Base-by-base conservation (phyloP, 139 green algal species). In the Picochlorum sp. region DNA sequence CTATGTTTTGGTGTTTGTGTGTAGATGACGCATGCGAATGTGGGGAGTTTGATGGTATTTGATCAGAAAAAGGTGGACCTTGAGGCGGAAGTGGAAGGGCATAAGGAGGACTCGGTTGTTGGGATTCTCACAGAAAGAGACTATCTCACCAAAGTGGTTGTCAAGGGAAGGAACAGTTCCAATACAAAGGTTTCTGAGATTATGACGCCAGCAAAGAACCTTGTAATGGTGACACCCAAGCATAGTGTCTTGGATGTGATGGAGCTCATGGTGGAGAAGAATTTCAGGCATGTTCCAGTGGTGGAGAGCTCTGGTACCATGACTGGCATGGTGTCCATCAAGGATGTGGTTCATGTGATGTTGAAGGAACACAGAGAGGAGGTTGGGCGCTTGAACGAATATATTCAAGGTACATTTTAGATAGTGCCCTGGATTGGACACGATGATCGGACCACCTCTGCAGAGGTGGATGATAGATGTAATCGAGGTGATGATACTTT, bases 81-180 rank as follows among this genome's bases (percentile, higher is more conserved):
- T 18, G 57, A 57, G n/a, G 60, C 30, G 9, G 52, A 63, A 4
- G 26, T 20, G n/a, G 47, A 21, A 9, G 47, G 47, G 47, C 21
- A 50, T 52, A 58, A 64, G 14, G n/a, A 45, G 15, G 79, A 85
- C 31, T 72, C 79, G 5, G 79, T 85, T 34, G 76, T 80, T 18
- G 79, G 79, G 14, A 81, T 85, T 57, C 58, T 85, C n/a, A 85
- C 79, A 8, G 79, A 85, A 69, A 69, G 79, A 67, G 79, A 85
- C 62, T 85, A 85, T 62, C 60, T 85, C 41, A 85, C 77, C 23
- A 85, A 85, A 66, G 60, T 85, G 21, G 73, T 80, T 21, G 79
- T 85, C 16, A 62, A 72, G 54, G 76, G 76, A 54, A 76, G 73
- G 44, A 62, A 62, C 38, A 76, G 61, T 3, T 72, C 57, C 45